Evolutionary conservation across 768 basidiomycete species (phyloP).

Genomic region (Crassisporium funariophilum): DNA sequence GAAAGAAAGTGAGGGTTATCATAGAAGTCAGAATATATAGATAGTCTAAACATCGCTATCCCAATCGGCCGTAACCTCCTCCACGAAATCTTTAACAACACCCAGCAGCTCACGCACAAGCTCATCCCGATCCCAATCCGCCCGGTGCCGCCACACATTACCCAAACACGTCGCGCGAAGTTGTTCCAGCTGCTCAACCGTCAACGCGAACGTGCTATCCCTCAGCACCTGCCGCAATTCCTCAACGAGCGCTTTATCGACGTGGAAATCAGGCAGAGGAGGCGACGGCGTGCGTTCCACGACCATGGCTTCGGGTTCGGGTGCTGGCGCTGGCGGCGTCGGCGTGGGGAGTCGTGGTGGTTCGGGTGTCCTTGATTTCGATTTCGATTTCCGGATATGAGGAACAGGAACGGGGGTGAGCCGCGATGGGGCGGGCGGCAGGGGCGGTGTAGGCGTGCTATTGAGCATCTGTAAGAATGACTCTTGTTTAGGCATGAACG

Average conservation of each 20-base stretch:
- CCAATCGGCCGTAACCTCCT: conserved; percentile 50
- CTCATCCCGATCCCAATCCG: conserved; percentile 79
- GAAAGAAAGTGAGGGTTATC: background rate
- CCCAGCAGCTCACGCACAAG: conserved; percentile 61
- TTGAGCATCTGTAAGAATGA: conserved; percentile 9
- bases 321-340: background rate
- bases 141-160: conserved; percentile 78
- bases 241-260: conserved; percentile 53
- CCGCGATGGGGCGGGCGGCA: background rate
- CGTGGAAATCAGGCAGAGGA: conserved; percentile 76
- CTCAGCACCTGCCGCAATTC: conserved; percentile 53
- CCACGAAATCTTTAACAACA: conserved; percentile 64
- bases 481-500: conserved; percentile 11
- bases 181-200: conserved; percentile 91
- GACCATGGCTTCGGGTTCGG: conserved; percentile 42
- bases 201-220: conserved; percentile 59
- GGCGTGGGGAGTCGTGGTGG: conserved; percentile 10
- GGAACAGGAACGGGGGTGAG: conserved; percentile 1
- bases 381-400: conserved; percentile 9
- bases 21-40: background rate
- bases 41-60: conserved; percentile 8
- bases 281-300: conserved; percentile 68
- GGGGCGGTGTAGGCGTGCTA: background rate
- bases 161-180: conserved; percentile 83
- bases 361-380: conserved; percentile 15